These are phyloP conservation scores for Exophiala dermatitidis DNA, from an alignment of 2,329 filamentous ascomycete genomes.

Conservation along the genomic window DNA sequence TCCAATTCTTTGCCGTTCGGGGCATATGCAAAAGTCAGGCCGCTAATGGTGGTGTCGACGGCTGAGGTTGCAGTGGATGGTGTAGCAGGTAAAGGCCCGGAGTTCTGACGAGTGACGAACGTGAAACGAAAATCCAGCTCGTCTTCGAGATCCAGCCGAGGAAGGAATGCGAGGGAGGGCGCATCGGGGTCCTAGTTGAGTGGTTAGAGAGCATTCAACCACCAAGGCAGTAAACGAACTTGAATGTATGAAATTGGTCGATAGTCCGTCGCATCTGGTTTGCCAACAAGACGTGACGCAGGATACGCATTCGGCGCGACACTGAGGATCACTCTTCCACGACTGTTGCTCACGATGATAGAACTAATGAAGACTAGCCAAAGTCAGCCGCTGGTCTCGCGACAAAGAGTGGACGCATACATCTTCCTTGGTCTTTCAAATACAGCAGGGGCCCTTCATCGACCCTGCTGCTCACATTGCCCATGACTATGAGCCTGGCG, in stretches of 20 bases:
- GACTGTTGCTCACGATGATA: slow-evolving; percentile 71
- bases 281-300: slow-evolving; percentile 66
- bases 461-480: slow-evolving; percentile 79
- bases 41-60: slow-evolving; percentile 71
- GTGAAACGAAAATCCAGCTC: slow-evolving; percentile 90
- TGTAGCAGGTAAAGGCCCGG: slow-evolving; percentile 44
- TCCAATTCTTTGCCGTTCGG: slow-evolving; percentile 81
- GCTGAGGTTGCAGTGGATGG: slow-evolving; percentile 43
- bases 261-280: slow-evolving; percentile 65
- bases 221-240: slow-evolving; percentile 46
- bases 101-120: slow-evolving; percentile 63
- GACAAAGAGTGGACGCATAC: slow-evolving; percentile 49
- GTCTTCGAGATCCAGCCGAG: slow-evolving; percentile 83
- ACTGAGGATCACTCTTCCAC: slow-evolving; percentile 67
- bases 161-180: slow-evolving; percentile 54
- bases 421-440: slow-evolving; percentile 83
- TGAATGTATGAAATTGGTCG: slow-evolving; percentile 83
- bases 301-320: slow-evolving; percentile 82
- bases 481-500: slow-evolving; percentile 53
- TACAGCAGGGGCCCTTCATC: slow-evolving; percentile 76
- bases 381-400: slow-evolving; percentile 19
- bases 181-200: slow-evolving; percentile 65
- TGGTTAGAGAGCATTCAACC: slow-evolving; percentile 14
- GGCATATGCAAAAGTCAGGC: slow-evolving; percentile 86
- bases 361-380: slow-evolving; percentile 75